A percentile compares a stretch with the other conserved stretches of the same genome.
These are phyloP conservation scores for Pholiota microspora DNA, from an alignment of 768 basidiomycete genomes.

Conservation along the genomic window DNA sequence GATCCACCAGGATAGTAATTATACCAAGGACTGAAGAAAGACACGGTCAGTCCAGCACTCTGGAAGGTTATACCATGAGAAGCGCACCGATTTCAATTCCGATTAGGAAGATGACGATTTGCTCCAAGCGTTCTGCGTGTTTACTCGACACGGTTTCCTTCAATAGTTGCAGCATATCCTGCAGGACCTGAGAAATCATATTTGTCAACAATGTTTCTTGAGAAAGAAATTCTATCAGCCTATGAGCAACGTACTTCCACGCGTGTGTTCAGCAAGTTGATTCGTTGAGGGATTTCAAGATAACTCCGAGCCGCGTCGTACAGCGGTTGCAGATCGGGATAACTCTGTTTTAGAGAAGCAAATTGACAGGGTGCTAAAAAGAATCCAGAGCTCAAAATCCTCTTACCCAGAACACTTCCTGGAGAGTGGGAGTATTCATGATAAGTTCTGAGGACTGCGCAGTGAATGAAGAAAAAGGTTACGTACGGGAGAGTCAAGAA, in stretches of 20 bases:
- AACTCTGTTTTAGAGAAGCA: slow-evolving; percentile 53
- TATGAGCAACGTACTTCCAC: slow-evolving; percentile 64
- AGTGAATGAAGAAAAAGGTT: slow-evolving; percentile 10
- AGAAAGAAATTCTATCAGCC: not conserved
- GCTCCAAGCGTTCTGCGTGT: slow-evolving; percentile 89
- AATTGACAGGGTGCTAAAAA: not conserved
- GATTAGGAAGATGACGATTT: slow-evolving; percentile 90
- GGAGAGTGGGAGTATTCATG: slow-evolving; percentile 9
- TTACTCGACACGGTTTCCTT: slow-evolving; percentile 93
- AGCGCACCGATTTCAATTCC: slow-evolving; percentile 79
- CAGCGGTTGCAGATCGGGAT: slow-evolving; percentile 91
- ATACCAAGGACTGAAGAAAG: slow-evolving; percentile 72
- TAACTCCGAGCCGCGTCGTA: slow-evolving; percentile 94
- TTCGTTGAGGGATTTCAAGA: slow-evolving; percentile 91
- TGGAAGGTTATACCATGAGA: not conserved
- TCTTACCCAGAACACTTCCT: slow-evolving; percentile 95
- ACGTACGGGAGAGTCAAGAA: slow-evolving; percentile 91
- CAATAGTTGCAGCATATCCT: slow-evolving; percentile 94
- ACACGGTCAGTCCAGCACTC: slow-evolving; percentile 1
- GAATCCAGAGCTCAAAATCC: not conserved
- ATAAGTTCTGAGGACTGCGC: slow-evolving; percentile 1
- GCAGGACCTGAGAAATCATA: slow-evolving; percentile 62
- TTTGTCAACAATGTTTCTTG: not conserved
- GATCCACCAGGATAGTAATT: slow-evolving; percentile 85
- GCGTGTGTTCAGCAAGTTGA: slow-evolving; percentile 89